phyloP scores from a whole-genome alignment of 176 grass and related monocot genomes.

The Saccharum spontaneum region DNA sequence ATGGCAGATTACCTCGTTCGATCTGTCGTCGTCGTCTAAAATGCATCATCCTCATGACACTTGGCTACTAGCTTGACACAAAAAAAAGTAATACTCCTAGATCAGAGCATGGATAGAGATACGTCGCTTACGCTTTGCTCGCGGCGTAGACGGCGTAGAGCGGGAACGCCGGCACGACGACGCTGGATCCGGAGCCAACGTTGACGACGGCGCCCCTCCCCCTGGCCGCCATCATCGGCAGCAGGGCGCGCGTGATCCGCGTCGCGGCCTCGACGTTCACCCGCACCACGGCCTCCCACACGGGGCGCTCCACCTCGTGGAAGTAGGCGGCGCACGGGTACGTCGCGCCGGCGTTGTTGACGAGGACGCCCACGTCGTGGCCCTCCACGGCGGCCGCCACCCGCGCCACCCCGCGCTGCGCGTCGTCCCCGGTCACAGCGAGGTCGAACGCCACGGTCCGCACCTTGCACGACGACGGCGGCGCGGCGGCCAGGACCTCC shows the following conservation, averaged over 20 bases:
- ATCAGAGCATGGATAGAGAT: not conserved
- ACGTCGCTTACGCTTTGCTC: conserved; percentile 38
- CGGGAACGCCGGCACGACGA: conserved; percentile 55
- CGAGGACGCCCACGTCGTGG: conserved; percentile 53
- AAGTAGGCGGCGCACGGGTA: conserved; percentile 60
- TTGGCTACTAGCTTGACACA: not conserved
- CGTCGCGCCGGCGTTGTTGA: conserved; percentile 69
- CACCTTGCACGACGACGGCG: conserved; percentile 32
- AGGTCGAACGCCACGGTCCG: conserved; percentile 58
- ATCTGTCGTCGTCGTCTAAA: not conserved
- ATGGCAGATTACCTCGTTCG: not conserved
- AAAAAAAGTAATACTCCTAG: not conserved
- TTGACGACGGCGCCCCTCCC: conserved; percentile 56
- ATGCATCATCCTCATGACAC: not conserved
- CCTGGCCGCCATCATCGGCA: conserved; percentile 45
- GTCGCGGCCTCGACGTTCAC: conserved; percentile 62
- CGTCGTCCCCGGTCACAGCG: not conserved
- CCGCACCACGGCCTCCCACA: conserved; percentile 45
- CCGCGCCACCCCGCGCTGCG: not conserved
- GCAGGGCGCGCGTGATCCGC: conserved; percentile 44
- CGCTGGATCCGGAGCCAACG: conserved; percentile 45
- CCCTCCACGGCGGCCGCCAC: conserved; percentile 35
- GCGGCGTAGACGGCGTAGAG: conserved; percentile 63
- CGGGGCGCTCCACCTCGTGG: conserved; percentile 44
- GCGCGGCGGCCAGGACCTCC: not conserved